phyloP scores from a whole-genome alignment of 177 flowering plant species.

The Vitis hybrid region DNA sequence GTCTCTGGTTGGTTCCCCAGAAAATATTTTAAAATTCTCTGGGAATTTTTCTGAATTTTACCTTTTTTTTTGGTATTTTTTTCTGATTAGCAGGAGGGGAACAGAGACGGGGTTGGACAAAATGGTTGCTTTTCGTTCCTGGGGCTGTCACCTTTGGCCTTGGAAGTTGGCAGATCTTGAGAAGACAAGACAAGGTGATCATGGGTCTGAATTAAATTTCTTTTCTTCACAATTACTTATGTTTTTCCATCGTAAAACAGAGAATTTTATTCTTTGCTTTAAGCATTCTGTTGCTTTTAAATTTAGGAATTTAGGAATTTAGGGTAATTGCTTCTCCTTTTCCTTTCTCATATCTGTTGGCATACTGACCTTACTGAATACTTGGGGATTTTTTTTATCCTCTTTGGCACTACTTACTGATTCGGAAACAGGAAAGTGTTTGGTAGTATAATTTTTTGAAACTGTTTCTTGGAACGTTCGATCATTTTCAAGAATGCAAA shows the following conservation, averaged over 20 bases:
- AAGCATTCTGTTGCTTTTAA: not conserved
- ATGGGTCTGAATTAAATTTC: not conserved
- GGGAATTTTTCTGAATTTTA: not conserved
- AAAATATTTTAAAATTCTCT: not conserved
- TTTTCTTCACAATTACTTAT: not conserved
- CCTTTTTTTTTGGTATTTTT: not conserved
- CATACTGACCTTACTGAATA: too few relatives aligned
- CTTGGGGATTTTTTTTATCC: too few relatives aligned
- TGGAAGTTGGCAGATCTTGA: slow-evolving; percentile 91
- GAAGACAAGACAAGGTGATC: slow-evolving; percentile 81
- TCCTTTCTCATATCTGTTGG: too few relatives aligned
- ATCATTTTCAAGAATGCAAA: too few relatives aligned
- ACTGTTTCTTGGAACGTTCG: too few relatives aligned
- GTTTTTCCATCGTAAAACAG: too few relatives aligned
- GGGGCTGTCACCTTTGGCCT: slow-evolving; percentile 92
- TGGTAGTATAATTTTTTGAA: too few relatives aligned
- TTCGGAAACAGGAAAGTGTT: too few relatives aligned
- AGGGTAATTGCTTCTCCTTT: too few relatives aligned
- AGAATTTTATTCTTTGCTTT: too few relatives aligned
- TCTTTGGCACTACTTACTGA: too few relatives aligned
- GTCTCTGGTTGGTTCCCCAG: slow-evolving; percentile 1
- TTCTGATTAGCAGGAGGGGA: slow-evolving; percentile 21
- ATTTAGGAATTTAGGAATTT: not conserved
- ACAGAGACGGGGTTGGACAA: slow-evolving; percentile 51
- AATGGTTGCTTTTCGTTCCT: slow-evolving; percentile 80